phyloP scores from a whole-genome alignment of 208 protist genomes.

The Leishmania amazonensis region DNA sequence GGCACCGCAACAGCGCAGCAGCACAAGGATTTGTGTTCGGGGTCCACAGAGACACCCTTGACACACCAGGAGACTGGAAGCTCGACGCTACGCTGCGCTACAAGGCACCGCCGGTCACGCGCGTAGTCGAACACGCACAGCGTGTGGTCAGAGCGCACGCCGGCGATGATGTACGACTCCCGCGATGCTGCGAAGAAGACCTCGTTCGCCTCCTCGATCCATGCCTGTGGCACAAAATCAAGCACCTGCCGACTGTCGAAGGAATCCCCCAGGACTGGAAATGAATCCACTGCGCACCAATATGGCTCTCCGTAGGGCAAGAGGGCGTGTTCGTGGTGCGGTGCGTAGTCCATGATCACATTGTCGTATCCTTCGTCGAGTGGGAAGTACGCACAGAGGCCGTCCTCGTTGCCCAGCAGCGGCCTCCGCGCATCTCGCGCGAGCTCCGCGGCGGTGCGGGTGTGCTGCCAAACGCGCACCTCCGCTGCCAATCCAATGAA shows the following conservation, averaged over 20 bases:
- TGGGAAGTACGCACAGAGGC: conserved; percentile 76
- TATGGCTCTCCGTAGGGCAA: conserved; percentile 48
- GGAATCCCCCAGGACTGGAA: conserved; percentile 42
- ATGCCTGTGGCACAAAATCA: conserved; percentile 76
- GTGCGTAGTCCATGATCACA: conserved; percentile 75
- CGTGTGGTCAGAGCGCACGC: conserved; percentile 44
- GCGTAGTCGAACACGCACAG: conserved; percentile 69
- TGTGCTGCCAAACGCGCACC: conserved; percentile 82
- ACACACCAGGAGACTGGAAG: conserved; percentile 36
- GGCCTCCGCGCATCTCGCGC: conserved; percentile 65
- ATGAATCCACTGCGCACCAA: conserved; percentile 58
- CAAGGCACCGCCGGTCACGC: conserved; percentile 34
- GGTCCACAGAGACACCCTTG: conserved; percentile 56
- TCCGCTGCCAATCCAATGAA: conserved; percentile 83
- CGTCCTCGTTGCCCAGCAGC: conserved; percentile 54
- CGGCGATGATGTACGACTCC: conserved; percentile 50
- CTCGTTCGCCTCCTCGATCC: conserved; percentile 51
- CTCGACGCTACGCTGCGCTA: conserved; percentile 58
- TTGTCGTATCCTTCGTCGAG: conserved; percentile 81
- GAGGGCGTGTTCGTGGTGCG: conserved; percentile 56
- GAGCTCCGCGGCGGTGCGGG: conserved; percentile 60
- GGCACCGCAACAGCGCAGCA: conserved; percentile 37
- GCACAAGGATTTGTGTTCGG: conserved; percentile 47
- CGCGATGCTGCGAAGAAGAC: conserved; percentile 65
- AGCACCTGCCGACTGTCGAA: conserved; percentile 37